Evolutionary conservation across 371 early-diverging fungal species (phyloP), one percentile per base, ranked within the genome.

Genomic region (Syncephalastrum racemosum): DNA sequence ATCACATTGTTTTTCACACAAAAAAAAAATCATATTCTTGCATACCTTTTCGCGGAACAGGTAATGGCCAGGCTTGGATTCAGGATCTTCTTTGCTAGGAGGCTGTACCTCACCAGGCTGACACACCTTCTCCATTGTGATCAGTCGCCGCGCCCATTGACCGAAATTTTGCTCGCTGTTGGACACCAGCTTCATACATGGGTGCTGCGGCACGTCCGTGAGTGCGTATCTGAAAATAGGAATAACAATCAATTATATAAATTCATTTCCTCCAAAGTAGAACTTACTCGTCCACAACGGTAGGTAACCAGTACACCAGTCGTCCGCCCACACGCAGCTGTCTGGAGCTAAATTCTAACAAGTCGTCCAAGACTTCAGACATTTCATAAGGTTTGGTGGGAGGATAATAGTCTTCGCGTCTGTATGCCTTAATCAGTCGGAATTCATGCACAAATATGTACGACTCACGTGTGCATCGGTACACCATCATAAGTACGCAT

Each of bases 241-340:
- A 22, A 12, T 1, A 51, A 46, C 18, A 22, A 19, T 31, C n/a
- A 31, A 10, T 31, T 25, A 1, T 5, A 31, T 12, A 31, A 31
- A 25, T 18, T 36, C 16, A 44, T n/a, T 23, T 2, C 10, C 6
- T 13, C 5, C 18, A 15, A 62, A n/a, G 24, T 18, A 50, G 16
- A 24, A 54, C 67, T 58, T 79, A 87, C 77, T 94, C 92, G 39
- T 92, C 93, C 3, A 89, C 86, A 2, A 95, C 81, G 0, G 94
- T 95, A 4, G 99, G 98, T 22, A 97, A 72, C 98, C 99, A 98
- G 72, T 93, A 97, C 0, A 96, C 95, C 7, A 98, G 75, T 14
- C 99, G 82, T 0, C 99, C 99, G 16, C 93, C 91, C 1, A 90
- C 71, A 0, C 82, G 81, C 24, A 99, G 79, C 64, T 84, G 74